Base-by-base conservation (phyloP, 1,139 yeast species). In the Yamadazyma jaroonii region DNA sequence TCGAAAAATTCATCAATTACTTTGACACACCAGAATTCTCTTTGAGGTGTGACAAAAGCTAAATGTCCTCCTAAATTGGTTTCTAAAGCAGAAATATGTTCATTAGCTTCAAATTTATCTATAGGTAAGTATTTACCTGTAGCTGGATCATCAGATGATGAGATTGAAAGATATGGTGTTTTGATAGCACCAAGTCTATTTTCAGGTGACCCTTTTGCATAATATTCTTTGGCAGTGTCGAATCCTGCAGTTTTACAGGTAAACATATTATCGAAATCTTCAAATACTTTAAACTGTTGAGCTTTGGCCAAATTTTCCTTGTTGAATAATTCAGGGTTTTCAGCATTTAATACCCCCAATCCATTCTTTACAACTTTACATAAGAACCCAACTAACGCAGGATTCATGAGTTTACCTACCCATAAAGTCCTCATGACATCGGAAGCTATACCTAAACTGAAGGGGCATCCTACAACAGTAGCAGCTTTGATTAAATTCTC, bases 101-200 rank as follows among this genome's bases (percentile, higher is more conserved):
- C 69, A 42, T 66, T 68, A 12, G 46, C 40, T 27, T 46, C 39
- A 30, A 61, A 54, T 33, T 58, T 57, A 35, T 49, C 45, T 11
- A 46, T 37, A 1, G 74, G 74, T 32, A 66, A 54, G 35, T 56
- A 52, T 6, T 72, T 67, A 11, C 88, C 82, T 21, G 82, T 81
- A 24, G 92, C 79, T 4, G 97, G 97, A 56, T 90, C 97, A 57
- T 90, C 97, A 15, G 70, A 59, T 1, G 97, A 72, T 53, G 81
- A 80, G 33, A 90, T 63, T 14, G 82, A 73, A 37, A 90, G 61
- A 6, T 81, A 63, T 15, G 97, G 97, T 2, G 84, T 77, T 30
- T 74, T 64, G 39, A 88, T 75, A 26, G 70, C 57, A 17, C 66
- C 61, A 22, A 86, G 56, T 38, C 81, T 67, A 44, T 74, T 72